Base-by-base conservation (phyloP, 2,329 filamentous ascomycete genomes). In the Botrytis sinoallii region DNA sequence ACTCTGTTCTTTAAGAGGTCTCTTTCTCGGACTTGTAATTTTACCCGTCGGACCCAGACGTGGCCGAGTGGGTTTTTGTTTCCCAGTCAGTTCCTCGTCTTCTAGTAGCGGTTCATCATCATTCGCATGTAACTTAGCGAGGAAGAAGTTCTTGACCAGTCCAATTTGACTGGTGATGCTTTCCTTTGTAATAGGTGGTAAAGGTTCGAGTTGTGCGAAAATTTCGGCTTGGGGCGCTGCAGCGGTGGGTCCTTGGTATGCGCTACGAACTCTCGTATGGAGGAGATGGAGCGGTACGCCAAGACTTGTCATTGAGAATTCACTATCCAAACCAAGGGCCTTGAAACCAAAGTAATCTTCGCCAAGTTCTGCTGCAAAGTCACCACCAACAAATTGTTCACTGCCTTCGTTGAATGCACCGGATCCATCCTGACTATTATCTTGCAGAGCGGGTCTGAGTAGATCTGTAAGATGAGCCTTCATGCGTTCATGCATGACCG, bases 321-420 rank as follows among this genome's bases (percentile, higher is more conserved):
- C 96, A 78, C 91, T 92, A 79, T 97, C 94, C 74, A 99, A 88
- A 61, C 96, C 96, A 64, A 99, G 89, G 75, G 97, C 95, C 81
- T 94, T 95, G 88, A 99, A 98, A 42, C 96, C 96, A 80, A 99
- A 99, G 88, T 98, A 99, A 84, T 99, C 96, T 85, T 99, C 96
- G 75, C 95, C 95, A 20, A 99, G 92, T 78, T 99, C 96, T 81
- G 98, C 96, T 0, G 96, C 96, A 82, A 99, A 99, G 82, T 99
- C 96, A 75, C 96, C 96, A 64, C 93, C 94, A 66, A 98, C 91
- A 78, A 98, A 99, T 81, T 98, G 96, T 77, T 99, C 96, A 82
- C 94, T 97, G 77, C 95, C 95, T 79, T 99, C 96, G 76, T 97
- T 94, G 86, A 99, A 99, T 10, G 94, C 93, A 73, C 92, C 93